phyloP scores from a whole-genome alignment of 1,284 basidiomycete genomes.

The Pholiota adiposa region DNA sequence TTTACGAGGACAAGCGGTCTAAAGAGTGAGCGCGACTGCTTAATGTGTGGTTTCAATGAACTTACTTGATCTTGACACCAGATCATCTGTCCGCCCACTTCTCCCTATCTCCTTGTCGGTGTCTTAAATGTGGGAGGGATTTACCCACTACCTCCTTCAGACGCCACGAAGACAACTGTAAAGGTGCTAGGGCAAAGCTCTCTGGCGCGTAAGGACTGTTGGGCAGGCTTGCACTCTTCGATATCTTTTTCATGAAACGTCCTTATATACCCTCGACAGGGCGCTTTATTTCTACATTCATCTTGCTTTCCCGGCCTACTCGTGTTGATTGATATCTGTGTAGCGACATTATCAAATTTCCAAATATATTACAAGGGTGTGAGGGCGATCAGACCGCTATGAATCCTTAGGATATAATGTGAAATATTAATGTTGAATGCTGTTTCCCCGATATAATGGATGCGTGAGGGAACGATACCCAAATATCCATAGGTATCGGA shows the following conservation, averaged over 20 bases:
- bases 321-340: not conserved
- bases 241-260: no score
- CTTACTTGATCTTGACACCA: not conserved
- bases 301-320: not conserved
- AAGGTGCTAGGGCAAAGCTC: not conserved
- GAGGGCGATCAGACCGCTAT: not conserved
- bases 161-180: constrained; percentile 17
- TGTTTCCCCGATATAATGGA: not conserved
- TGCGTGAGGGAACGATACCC: not conserved
- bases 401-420: not conserved
- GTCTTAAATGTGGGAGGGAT: constrained; percentile 7
- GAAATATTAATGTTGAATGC: no score
- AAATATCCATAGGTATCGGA: not conserved
- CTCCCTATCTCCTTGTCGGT: constrained; percentile 5
- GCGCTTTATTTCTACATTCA: not conserved
- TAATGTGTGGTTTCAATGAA: not conserved
- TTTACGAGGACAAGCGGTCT: constrained; percentile 12
- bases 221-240: not conserved
- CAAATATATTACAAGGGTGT: not conserved
- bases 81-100: constrained; percentile 20
- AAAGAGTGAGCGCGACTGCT: constrained; percentile 4
- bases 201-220: not conserved
- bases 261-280: not conserved
- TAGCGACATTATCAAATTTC: not conserved
- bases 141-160: constrained; percentile 14